Base-by-base conservation (phyloP, 768 basidiomycete species). In the Hortiboletus campestris region DNA sequence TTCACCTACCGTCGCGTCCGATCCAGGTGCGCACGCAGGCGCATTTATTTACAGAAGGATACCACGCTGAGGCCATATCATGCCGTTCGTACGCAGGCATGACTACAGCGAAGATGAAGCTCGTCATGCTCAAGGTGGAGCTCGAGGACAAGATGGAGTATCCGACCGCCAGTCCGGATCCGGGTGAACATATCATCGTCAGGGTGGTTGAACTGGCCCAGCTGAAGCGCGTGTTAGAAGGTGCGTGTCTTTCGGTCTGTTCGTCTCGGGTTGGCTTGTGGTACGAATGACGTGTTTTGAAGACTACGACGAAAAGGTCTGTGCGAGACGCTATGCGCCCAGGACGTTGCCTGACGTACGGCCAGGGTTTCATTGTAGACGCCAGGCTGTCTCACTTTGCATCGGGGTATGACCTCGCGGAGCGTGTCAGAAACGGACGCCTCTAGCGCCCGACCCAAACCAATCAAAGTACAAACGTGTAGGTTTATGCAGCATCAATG, bases 61-160 rank as follows among this genome's bases (percentile, higher is more conserved):
- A 1, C 6, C 8, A 9, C 11, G 12, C 16, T 13, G 20, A 47
- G 4, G 29, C 4, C 11, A 2, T 19, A 4, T 17, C n/a, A 22
- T 22, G 14, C 13, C 6, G 38, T 47, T 50, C 16, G 14, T n/a
- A 16, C 46, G 7, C 49, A 91, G 94, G 95, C 11, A 94, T 98
- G 94, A 89, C 91, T 19, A 93, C 85, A 42, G 90, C 95, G 13
- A 96, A 90, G 67, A 95, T 95, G 91, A 86, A 91, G 63, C 81
- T 97, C 20, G 85, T 92, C 45, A 78, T 86, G 17, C 76, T 95
- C 29, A 78, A 80, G 55, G 88, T 93, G 42, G 69, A 76, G 34
- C 75, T 98, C 51, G 76, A 81, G n/a, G 84, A 83, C 57, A 70
- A 80, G 63, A 74, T 96, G 58, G 81, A 86, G 58, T 78, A 77